Percentiles rank a stretch among this genome's conserved stretches.
Evolutionary conservation across 2,329 filamentous ascomycete species (phyloP).

Genomic region (Calonectria leucothoes): DNA sequence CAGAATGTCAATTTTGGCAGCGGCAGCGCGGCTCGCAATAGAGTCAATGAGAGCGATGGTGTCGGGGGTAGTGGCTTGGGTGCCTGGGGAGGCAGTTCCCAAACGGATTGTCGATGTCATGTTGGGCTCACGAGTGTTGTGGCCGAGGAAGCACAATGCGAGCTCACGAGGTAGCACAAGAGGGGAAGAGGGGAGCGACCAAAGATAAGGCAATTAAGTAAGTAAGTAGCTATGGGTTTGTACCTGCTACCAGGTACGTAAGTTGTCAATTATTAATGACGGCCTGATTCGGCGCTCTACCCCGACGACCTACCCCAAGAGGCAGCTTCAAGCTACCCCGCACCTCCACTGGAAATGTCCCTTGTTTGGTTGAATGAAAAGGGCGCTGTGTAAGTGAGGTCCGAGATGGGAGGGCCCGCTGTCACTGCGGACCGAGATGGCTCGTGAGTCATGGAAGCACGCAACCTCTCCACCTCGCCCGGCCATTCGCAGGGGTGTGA

Average conservation of each 20-base stretch:
- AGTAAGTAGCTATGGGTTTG: too few species aligned
- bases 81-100: constrained; percentile 66
- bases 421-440: not conserved
- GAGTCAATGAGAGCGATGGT: constrained; percentile 76
- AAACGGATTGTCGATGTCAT: constrained; percentile 57
- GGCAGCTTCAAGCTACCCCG: constrained; percentile 13
- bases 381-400: not conserved
- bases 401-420: not conserved
- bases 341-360: constrained; percentile 41
- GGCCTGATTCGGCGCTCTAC: not conserved
- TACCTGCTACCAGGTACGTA: not conserved
- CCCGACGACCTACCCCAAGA: constrained; percentile 2
- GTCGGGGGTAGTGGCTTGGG: constrained; percentile 60
- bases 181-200: not conserved
- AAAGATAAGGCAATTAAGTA: too few species aligned
- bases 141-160: not conserved
- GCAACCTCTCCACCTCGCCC: not conserved
- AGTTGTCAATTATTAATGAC: constrained; percentile 1
- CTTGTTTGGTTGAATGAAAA: constrained; percentile 47
- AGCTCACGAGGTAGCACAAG: not conserved
- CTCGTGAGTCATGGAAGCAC: not conserved
- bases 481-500: not conserved
- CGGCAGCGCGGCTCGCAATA: constrained; percentile 73
- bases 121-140: not conserved
- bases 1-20: constrained; percentile 71